A percentile compares a stretch with the other conserved stretches of the same genome.
Evolutionary conservation across 345 rosid species (phyloP).

Genomic region (Arabidopsis suecica): DNA sequence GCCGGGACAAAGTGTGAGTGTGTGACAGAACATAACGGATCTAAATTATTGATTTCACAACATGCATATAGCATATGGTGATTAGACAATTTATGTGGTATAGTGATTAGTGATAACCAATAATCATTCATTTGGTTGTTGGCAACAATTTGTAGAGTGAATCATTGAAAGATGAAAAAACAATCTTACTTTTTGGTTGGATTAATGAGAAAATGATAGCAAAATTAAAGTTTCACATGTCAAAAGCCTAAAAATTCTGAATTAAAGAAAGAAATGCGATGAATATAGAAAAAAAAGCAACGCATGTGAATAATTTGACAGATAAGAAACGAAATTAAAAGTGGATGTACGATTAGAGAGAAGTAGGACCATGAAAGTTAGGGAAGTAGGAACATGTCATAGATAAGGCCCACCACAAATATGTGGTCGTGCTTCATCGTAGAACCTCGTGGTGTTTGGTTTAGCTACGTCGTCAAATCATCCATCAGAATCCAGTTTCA

Average conservation of each 20-base stretch:
- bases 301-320: conserved; percentile 47
- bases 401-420: conserved; percentile 26
- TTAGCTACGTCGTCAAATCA: conserved; percentile 37
- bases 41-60: conserved; percentile 7
- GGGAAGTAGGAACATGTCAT: conserved; percentile 42
- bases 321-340: conserved; percentile 37
- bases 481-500: conserved; percentile 28
- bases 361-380: conserved; percentile 36
- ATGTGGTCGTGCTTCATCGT: conserved; percentile 39
- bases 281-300: conserved; percentile 8
- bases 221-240: conserved; percentile 29
- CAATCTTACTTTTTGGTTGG: conserved; percentile 4
- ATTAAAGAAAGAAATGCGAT: conserved; percentile 34
- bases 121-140: conserved; percentile 10
- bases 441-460: conserved; percentile 33
- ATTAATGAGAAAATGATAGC: conserved; percentile 22
- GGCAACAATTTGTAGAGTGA: neutral
- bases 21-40: conserved; percentile 2
- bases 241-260: conserved; percentile 42
- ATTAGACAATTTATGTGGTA: no score
- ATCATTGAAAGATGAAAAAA: neutral
- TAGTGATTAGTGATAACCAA: neutral
- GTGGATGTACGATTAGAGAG: conserved; percentile 38
- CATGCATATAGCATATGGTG: no score
- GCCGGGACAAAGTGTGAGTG: conserved; percentile 7